Percentiles rank a stretch among this genome's conserved stretches.
These are phyloP conservation scores for Euphorbia celastroides DNA, from an alignment of 441 rosid genomes.

Conservation along the genomic window DNA sequence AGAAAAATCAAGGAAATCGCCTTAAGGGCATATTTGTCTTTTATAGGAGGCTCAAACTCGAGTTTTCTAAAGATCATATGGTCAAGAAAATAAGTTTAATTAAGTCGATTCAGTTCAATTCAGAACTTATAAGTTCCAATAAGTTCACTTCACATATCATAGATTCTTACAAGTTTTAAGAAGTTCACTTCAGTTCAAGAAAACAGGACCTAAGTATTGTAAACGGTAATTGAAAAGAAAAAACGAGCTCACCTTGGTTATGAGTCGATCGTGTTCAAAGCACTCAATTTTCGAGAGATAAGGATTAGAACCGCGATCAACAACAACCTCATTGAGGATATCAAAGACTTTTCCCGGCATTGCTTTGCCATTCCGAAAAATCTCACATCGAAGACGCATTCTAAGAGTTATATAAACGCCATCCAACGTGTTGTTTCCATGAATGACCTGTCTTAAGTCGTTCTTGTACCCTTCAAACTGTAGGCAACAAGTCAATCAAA, in stretches of 20 bases:
- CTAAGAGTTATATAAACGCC: conserved; percentile 97
- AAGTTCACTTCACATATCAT: background rate
- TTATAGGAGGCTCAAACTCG: conserved; percentile 2
- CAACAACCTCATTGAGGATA: conserved; percentile 84
- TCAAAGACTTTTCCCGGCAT: conserved; percentile 94
- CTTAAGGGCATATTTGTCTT: background rate
- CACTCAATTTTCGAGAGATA: conserved; percentile 98
- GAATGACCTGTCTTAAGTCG: conserved; percentile 79
- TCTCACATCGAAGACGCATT: conserved; percentile 89
- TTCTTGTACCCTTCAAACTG: conserved; percentile 80
- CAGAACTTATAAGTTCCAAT: background rate
- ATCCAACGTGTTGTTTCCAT: conserved; percentile 75
- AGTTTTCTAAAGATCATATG: conserved; percentile 6
- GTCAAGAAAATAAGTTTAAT: background rate
- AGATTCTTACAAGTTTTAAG: background rate
- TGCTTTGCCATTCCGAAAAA: conserved; percentile 81
- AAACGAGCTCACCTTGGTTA: conserved; percentile 67
- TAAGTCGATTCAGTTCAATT: too few relatives aligned
- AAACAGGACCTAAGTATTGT: background rate
- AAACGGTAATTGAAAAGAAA: background rate
- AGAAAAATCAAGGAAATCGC: background rate
- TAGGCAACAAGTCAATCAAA: conserved; percentile 17
- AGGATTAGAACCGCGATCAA: conserved; percentile 97
- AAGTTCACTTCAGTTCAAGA: background rate
- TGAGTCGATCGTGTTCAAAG: conserved; percentile 88